A percentile compares a stretch with the other conserved stretches of the same genome.
These are phyloP conservation scores for Letharia columbiana DNA, from an alignment of 495 filamentous ascomycete species.

Conservation along the genomic window DNA sequence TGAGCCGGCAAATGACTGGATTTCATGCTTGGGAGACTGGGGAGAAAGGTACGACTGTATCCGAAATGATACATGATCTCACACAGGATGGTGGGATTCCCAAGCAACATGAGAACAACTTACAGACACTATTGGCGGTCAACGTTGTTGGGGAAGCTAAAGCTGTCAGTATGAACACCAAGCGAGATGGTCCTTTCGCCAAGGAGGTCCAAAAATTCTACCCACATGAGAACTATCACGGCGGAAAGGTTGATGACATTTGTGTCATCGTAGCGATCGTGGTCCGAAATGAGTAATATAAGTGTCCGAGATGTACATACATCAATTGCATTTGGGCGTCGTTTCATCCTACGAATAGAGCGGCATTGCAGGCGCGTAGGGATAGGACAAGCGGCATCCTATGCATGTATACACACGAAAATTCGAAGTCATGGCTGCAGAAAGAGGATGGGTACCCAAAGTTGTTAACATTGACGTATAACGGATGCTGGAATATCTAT, in stretches of 20 bases:
- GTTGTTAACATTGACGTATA: no score
- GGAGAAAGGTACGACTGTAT: constrained; percentile 49
- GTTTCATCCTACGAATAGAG: not conserved
- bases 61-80: constrained; percentile 43
- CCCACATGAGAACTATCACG: constrained; percentile 71
- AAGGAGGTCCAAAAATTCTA: constrained; percentile 83
- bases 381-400: not conserved
- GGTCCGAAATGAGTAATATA: constrained; percentile 34
- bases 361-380: not conserved
- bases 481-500: no score
- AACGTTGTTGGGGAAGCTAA: constrained; percentile 76
- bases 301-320: constrained; percentile 5
- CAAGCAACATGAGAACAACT: constrained; percentile 32
- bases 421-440: not conserved
- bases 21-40: constrained; percentile 63
- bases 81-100: constrained; percentile 39
- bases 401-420: not conserved
- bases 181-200: constrained; percentile 83
- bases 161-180: constrained; percentile 64
- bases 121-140: constrained; percentile 71
- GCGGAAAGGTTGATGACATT: constrained; percentile 90
- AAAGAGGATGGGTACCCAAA: not conserved
- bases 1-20: constrained; percentile 63
- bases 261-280: constrained; percentile 69
- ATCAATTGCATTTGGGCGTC: not conserved